Base-by-base conservation (phyloP, 192 early-diverging fungal genomes). In the Coemansia aciculifera region DNA sequence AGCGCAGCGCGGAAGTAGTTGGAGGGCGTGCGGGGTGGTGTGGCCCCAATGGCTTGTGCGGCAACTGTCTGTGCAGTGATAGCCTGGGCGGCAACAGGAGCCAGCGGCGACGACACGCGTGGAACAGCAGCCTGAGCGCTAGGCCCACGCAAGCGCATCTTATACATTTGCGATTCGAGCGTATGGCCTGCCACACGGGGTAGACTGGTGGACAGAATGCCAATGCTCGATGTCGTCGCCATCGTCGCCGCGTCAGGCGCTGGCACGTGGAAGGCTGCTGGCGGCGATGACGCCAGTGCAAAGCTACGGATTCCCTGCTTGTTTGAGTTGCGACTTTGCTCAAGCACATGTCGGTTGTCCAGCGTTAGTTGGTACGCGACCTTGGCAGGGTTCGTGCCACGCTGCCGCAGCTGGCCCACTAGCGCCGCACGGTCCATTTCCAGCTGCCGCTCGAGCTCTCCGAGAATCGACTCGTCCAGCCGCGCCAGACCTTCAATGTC, bases 331-430 rank as follows among this genome's bases (percentile, higher is more conserved):
- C 74, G 74, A 57, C 74, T 78, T 68, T 84, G 77, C 74, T 79
- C 78, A 43, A 84, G 67, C 77, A 85, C 74, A 51, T 86, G 75
- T 88, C 89, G 69, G 68, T 83, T 83, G 77, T 98, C 97, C 2
- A 95, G 85, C n/a, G 95, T 90, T 64, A 99, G 84, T 72, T 97
- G 95, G 76, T 97, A 99, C 5, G 97, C 94, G 6, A 99, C 97
- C 69, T 96, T 96, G 62, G 97, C 90, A 27, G 94, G 95, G 76
- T 97, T 98, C 73, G 95, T 97, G 59, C 90, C 93, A 7, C 83
- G 74, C 73, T 95, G 91, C 21, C 89, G 83, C 64, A 99, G 76
- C 63, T 94, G 94, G 48, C 84, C 72, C 27, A 89, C 70, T 39
- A 99, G 89, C 15, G 89, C 89, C 39, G 89, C 81, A 56, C 68